These are phyloP conservation scores for Starmerella kuoi DNA, from an alignment of 805 yeast genomes.

Conservation along the genomic window DNA sequence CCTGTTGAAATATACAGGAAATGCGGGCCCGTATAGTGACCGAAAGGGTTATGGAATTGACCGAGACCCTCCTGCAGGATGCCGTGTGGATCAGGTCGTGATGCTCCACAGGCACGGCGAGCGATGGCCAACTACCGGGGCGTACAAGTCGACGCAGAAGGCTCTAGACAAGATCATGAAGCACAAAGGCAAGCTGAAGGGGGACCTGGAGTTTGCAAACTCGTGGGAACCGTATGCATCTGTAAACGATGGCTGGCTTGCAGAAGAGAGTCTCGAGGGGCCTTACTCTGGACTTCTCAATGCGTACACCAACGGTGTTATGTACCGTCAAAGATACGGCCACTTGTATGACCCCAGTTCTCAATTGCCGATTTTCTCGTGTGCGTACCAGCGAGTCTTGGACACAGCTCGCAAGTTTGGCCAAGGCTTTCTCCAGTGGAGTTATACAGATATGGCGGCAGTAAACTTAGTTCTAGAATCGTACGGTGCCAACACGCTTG, in stretches of 20 bases:
- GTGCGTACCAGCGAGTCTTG: constrained; percentile 40
- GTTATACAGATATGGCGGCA: constrained; percentile 23
- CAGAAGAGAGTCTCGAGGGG: constrained; percentile 40
- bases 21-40: constrained; percentile 19
- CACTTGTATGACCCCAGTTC: constrained; percentile 33
- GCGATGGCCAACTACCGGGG: constrained; percentile 35
- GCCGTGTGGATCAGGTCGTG: constrained; percentile 44
- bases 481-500: constrained; percentile 22
- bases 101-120: constrained; percentile 47
- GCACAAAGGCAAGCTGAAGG: constrained; percentile 22
- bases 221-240: constrained; percentile 34
- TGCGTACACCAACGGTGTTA: constrained; percentile 39
- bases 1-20: constrained; percentile 16
- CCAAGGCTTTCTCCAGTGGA: constrained; percentile 24
- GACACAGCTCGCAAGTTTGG: constrained; percentile 26
- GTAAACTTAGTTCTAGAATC: constrained; percentile 22
- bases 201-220: constrained; percentile 38
- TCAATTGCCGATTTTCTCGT: constrained; percentile 40
- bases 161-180: constrained; percentile 12
- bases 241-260: constrained; percentile 33
- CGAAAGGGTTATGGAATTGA: constrained; percentile 42
- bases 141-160: constrained; percentile 7
- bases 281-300: constrained; percentile 44
- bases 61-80: constrained; percentile 40
- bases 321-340: constrained; percentile 39